Evolutionary conservation across 179 eudicot genomes (phyloP), one percentile per base, ranked within the genome.

Genomic region (Patellifolia procumbens): DNA sequence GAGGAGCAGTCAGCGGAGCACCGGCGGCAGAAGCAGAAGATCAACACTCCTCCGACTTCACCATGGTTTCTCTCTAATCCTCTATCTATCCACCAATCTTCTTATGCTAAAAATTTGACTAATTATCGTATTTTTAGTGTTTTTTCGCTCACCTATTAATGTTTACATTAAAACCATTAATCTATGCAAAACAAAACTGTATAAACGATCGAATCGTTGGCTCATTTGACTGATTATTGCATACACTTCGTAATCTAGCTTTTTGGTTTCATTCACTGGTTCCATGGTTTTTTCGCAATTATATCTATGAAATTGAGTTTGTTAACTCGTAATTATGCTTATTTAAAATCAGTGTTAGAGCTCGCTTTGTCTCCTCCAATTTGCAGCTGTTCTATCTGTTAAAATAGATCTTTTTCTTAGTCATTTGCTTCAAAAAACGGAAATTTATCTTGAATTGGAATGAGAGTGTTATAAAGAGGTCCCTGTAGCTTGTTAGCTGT

Each of bases 51-150:
- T 1, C 29, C 35, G 22, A 46, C 26, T 46, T 7, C 45, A 70
- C 0, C 43, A 70, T 70, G 74, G 74, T 70, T 29, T 42, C 48
- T 24, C 53, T 67, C 59, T 70, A 19, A 11, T 11, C 29, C 73
- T 24, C 71, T 16, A 29, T 13, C 24, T 2, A 9, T 16, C 5
- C 45, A 2, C 32, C 61, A 8, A 17, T 0, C 4, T 68, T 5
- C 35, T 22, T n/a, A 17, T 7, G 6, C 24, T 49, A 13, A 10
- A 28, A 28, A 28, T 34, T 16, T 34, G 6, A 7, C 34, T 4
- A 8, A 16, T 32, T 63, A 32, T 63, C 2, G 20, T 31, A 1
- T 13, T 28, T 61, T 61, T 13, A 4, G 8, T 61, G 2, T 39
- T 39, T 39, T 39, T 39, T 39, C 0, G 45, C 8, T 5, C n/a